phyloP scores from a whole-genome alignment of 208 protist genomes.

The Trypanosoma platydactyli region DNA sequence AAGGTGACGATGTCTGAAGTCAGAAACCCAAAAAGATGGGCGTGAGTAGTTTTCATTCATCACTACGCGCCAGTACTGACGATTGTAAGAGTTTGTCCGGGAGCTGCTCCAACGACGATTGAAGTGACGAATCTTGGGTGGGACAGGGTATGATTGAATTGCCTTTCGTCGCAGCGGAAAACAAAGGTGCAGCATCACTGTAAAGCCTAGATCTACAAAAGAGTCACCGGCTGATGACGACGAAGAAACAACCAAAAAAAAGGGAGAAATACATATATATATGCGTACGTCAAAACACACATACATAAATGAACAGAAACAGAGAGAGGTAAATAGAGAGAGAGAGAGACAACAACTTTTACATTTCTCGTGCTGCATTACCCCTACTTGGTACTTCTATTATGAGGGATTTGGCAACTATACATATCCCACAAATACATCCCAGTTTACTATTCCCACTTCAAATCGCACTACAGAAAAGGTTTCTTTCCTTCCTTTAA shows the following conservation, averaged over 20 bases:
- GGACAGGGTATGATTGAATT: constrained; percentile 78
- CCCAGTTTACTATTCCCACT: no score
- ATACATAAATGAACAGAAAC: not conserved
- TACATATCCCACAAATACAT: no score
- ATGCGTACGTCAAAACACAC: not conserved
- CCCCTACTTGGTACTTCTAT: no score
- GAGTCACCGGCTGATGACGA: not conserved
- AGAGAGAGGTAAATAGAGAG: no score
- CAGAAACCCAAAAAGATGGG: constrained; percentile 91
- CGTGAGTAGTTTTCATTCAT: constrained; percentile 80
- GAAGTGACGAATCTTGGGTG: constrained; percentile 69
- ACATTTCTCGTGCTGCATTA: no score
- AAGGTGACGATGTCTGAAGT: constrained; percentile 89
- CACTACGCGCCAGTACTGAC: constrained; percentile 81
- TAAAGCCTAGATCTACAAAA: constrained; percentile 1
- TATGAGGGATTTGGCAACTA: no score
- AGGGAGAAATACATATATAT: not conserved
- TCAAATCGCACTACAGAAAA: no score
- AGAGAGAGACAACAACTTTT: no score
- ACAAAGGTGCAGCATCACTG: constrained; percentile 55
- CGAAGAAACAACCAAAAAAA: constrained; percentile 19
- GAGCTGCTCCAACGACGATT: constrained; percentile 74
- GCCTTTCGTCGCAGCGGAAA: constrained; percentile 51
- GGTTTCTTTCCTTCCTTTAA: no score
- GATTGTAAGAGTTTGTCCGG: constrained; percentile 81